Evolutionary conservation across 164 flowering plant species (phyloP), one percentile per base, ranked within the genome.

Genomic region (Vitis rotundifolia): DNA sequence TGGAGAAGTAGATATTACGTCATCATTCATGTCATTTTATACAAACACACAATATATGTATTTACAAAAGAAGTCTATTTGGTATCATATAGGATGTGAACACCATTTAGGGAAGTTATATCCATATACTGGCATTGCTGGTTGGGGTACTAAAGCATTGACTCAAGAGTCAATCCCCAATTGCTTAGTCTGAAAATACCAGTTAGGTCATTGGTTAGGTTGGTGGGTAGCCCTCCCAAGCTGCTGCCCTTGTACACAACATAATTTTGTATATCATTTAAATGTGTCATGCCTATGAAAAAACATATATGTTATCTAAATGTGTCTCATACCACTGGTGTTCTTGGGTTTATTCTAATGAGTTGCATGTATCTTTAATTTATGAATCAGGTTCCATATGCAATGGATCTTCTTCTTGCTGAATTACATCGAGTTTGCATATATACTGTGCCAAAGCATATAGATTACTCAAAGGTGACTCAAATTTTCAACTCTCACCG

Each of bases 381-480:
- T 66, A 44, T 59, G 50, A 47, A 59, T 72, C 83, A 96, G 98
- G 84, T 88, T 58, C 97, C 97, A 22, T 73, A 68, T 54, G 86
- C 86, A 16, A 87, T 92, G 97, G 97, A 91, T 75, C 63, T 94
- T 66, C 78, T 93, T 68, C 89, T 96, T 64, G 97, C 96, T 11
- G 92, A 92, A 81, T 80, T 96, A 59, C 91, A 93, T 71, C 85
- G 71, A 78, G 95, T 86, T 68, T 96, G 98, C 75, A 88, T 89
- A 67, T 96, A 83, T 79, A 91, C 97, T 13, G 94, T 96, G 57
- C 99, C 99, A 57, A 96, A 93, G 80, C 87, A 96, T 79, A 75
- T 93, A n/a, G 64, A 59, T 13, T 88, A 82, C 80, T 84, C 87
- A 19, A 22, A 88, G 94, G 97, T 91, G 51, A 71, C 26, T 48